phyloP scores from a whole-genome alignment of 345 rosid genomes.

The Mercurialis annua region DNA sequence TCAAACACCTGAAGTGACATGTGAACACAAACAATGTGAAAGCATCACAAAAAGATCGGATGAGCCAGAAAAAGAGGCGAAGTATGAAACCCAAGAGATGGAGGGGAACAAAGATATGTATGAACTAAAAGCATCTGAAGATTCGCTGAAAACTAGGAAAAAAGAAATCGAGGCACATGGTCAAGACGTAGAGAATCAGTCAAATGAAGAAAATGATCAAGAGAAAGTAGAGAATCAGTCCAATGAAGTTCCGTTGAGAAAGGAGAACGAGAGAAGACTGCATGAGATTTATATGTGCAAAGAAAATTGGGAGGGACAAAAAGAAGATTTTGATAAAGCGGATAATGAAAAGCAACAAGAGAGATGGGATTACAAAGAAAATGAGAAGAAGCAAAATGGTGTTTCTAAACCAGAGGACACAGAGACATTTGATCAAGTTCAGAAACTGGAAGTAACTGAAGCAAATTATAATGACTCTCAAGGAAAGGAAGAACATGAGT shows the following conservation, averaged over 20 bases:
- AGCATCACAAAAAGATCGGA: constrained; percentile 34
- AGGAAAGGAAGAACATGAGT: constrained; percentile 17
- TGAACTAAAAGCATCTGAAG: constrained; percentile 14
- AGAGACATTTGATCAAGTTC: constrained; percentile 14
- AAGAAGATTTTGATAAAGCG: constrained; percentile 27
- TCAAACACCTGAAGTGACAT: constrained; percentile 5
- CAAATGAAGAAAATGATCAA: too few species aligned
- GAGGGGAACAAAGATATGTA: constrained; percentile 16
- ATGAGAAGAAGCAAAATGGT: constrained; percentile 21
- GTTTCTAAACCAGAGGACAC: constrained; percentile 12
- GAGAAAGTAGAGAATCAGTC: neutral
- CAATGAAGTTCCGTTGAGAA: constrained; percentile 22
- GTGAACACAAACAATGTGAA: constrained; percentile 25
- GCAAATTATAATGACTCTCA: constrained; percentile 18
- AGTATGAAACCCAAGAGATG: constrained; percentile 27
- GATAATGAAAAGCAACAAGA: constrained; percentile 22
- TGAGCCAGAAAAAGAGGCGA: constrained; percentile 29
- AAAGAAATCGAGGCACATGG: constrained; percentile 19
- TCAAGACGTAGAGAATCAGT: too few species aligned
- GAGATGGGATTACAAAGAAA: constrained; percentile 18
- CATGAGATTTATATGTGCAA: constrained; percentile 19
- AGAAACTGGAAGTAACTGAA: constrained; percentile 18
- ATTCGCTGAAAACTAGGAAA: constrained; percentile 13
- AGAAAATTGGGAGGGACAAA: constrained; percentile 22
- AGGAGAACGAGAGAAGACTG: constrained; percentile 20